Conservation (phyloP, 2,329 filamentous ascomycete species). For the Trematosphaeria pertusa region DNA sequence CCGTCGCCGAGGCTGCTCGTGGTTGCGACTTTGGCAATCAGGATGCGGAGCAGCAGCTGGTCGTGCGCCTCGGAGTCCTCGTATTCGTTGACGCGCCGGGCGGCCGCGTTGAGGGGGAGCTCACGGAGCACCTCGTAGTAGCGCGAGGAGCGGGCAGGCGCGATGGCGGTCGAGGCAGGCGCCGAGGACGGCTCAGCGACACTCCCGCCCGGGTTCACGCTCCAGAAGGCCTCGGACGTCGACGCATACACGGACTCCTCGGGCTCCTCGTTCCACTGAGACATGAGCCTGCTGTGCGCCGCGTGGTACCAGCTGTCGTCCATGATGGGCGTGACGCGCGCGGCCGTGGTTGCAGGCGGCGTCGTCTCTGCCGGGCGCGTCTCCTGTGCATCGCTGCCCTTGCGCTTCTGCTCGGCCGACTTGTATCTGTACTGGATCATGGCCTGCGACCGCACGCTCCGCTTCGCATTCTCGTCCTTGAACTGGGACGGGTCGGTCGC, state of each 20-base stretch:
- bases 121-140: slow-evolving; percentile 6
- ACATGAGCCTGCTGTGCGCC: background rate
- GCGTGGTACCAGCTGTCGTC: slow-evolving; percentile 1
- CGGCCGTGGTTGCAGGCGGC: background rate
- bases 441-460: slow-evolving; percentile 41
- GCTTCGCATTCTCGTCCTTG: slow-evolving; percentile 32
- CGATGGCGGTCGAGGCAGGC: background rate
- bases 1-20: slow-evolving; percentile 22
- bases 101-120: slow-evolving; percentile 5
- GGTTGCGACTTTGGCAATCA: slow-evolving; percentile 20
- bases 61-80: slow-evolving; percentile 27
- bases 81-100: slow-evolving; percentile 19
- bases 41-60: slow-evolving; percentile 18
- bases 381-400: slow-evolving; percentile 1
- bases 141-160: slow-evolving; percentile 2
- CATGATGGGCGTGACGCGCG: slow-evolving; percentile 11
- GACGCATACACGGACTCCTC: background rate
- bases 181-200: background rate
- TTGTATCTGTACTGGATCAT: slow-evolving; percentile 41
- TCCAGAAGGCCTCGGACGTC: slow-evolving; percentile 6
- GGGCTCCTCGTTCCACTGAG: background rate
- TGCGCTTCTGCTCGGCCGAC: slow-evolving; percentile 18
- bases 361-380: background rate
- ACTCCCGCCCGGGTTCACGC: background rate
- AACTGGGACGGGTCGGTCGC: slow-evolving; percentile 42